Conservation (phyloP, 352 stramenopile species). For the Lagenidium giganteum region DNA sequence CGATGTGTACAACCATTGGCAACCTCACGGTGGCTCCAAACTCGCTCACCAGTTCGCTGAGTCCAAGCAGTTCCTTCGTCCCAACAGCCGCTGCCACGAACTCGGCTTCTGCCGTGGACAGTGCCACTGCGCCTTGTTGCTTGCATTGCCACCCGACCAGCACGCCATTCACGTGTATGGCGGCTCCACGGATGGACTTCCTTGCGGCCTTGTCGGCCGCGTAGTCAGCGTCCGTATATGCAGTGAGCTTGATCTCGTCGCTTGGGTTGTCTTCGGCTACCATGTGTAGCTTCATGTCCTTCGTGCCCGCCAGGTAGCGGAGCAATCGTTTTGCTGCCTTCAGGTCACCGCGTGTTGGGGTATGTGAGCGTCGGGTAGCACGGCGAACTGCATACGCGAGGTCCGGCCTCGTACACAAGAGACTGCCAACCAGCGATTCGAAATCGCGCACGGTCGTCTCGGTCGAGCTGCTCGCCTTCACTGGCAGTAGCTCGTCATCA, state of each 20-base stretch:
- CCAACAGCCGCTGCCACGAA: neutral
- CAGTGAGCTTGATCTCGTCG: neutral
- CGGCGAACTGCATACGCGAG: conserved; percentile 19
- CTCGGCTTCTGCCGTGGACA: neutral
- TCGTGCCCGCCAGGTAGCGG: conserved; percentile 19
- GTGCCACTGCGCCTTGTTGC: conserved; percentile 8
- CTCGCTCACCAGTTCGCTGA: conserved; percentile 1
- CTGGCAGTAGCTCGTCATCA: conserved; percentile 4
- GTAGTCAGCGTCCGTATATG: conserved; percentile 20
- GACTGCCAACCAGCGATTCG: conserved; percentile 26
- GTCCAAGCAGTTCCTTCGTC: conserved; percentile 2
- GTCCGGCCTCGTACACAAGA: conserved; percentile 22
- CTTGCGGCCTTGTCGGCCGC: conserved; percentile 13
- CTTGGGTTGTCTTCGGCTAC: neutral
- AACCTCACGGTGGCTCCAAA: neutral
- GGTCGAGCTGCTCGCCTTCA: neutral
- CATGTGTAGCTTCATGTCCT: conserved; percentile 9
- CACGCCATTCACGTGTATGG: conserved; percentile 14
- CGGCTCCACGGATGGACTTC: conserved; percentile 16
- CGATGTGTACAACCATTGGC: conserved; percentile 10
- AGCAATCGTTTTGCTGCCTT: conserved; percentile 14
- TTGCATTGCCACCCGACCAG: conserved; percentile 8
- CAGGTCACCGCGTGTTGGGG: conserved; percentile 6
- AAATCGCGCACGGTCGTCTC: conserved; percentile 18
- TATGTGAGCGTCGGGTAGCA: conserved; percentile 12